Percentiles rank a stretch among this genome's conserved stretches.
These are phyloP conservation scores for Boletus semigastroideus DNA, from an alignment of 1,284 basidiomycete species.

Conservation along the genomic window DNA sequence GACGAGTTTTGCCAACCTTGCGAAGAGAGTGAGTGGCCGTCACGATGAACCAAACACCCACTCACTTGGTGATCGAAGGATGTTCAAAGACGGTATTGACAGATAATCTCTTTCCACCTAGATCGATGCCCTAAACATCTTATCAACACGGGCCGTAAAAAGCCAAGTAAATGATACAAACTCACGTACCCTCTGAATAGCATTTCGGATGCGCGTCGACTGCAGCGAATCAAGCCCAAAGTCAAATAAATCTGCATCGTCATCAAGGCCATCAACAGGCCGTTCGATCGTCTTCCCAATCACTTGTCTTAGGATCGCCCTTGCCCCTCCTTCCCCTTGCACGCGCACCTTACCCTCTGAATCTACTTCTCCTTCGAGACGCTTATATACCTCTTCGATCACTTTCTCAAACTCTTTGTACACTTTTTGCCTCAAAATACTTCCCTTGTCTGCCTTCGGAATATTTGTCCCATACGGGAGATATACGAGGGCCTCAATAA, in stretches of 20 bases:
- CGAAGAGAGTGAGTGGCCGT: not conserved
- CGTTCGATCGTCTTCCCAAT: conserved; percentile 21
- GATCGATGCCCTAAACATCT: conserved; percentile 19
- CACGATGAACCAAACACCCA: not conserved
- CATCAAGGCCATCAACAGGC: conserved; percentile 24
- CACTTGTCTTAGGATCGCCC: conserved; percentile 10
- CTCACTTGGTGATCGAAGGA: conserved; percentile 28
- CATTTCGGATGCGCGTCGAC: conserved; percentile 53
- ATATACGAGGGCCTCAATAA: conserved; percentile 51
- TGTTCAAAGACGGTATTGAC: conserved; percentile 27
- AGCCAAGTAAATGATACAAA: not conserved
- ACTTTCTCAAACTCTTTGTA: conserved; percentile 51
- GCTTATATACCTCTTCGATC: conserved; percentile 48
- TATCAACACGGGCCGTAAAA: conserved; percentile 7
- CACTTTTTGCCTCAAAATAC: conserved; percentile 41
- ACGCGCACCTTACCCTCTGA: conserved; percentile 34
- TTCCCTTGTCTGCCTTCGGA: conserved; percentile 48
- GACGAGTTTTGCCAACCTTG: conserved; percentile 25
- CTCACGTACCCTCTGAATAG: conserved; percentile 39
- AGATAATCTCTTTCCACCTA: conserved; percentile 24
- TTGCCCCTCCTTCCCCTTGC: conserved; percentile 15
- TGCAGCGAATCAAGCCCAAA: conserved; percentile 59
- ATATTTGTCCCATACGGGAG: conserved; percentile 42
- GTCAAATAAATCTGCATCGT: conserved; percentile 40
- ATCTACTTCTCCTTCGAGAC: conserved; percentile 43